Evolutionary conservation across 495 filamentous ascomycete species (phyloP), one percentile per base, ranked within the genome.

Genomic region (Massariosphaeria phaeospora): DNA sequence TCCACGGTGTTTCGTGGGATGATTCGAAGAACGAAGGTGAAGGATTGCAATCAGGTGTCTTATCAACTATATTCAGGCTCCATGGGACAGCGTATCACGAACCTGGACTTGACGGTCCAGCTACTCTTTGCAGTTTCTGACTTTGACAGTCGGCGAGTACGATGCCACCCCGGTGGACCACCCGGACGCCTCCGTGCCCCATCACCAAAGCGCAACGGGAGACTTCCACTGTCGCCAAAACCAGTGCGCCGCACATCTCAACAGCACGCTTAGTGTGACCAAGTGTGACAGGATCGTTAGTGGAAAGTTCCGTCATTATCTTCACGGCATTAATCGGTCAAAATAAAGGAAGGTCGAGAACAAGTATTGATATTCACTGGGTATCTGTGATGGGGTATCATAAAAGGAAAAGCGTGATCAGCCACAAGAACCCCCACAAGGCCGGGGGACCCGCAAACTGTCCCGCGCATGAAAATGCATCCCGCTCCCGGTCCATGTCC

Each of bases 371-470:
- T 51, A 46, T 52, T 52, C 31, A 40, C 47, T 40, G 47, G 39
- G 41, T 52, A 58, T 52, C 55, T 48, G 42, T 54, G 44, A 53
- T 38, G 56, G n/a, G 56, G 56, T 59, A 59, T 59, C 56, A 53
- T 18, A 47, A 36, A 46, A 31, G 56, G 56, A 23, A 53, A 48
- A 41, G 56, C 49, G 56, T 48, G 49, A 45, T 30, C 38, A 59
- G 56, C 56, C 56, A 59, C 55, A 40, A 4, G 24, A 35, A 43
- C 26, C 45, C 54, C 26, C 45, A 57, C 15, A 57, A 44, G 45
- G 45, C 46, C 23, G 25, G 20, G 33, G 43, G 42, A 29, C 45
- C 5, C 45, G 27, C 39, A 38, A 23, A 25, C 13, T 11, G 46
- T 43, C 10, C 38, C 45, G 35, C 48, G 41, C 47, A 58, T 52